Evolutionary conservation across 2,329 filamentous ascomycete species (phyloP), one percentile per base, ranked within the genome.

Genomic region (Parascedosporium putredinis): DNA sequence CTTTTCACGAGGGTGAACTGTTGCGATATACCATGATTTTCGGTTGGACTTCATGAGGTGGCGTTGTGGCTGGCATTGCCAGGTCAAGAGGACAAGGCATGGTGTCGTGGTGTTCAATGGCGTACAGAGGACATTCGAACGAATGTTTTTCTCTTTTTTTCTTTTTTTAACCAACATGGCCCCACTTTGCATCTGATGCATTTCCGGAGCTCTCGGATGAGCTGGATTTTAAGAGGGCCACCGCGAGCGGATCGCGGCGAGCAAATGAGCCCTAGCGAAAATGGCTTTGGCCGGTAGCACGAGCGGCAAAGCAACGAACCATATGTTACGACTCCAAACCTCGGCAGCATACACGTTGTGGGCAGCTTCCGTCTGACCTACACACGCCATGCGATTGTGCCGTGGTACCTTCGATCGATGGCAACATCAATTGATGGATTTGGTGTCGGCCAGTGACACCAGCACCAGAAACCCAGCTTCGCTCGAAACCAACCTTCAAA

Each of bases 1-100:
- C 12, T 20, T 42, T 42, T 42, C 20, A 42, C 38, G 38, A 42
- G 16, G 38, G 20, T 22, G 20, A 18, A 42, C 38, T 42, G 38
- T 42, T 42, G 16, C 38, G 18, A 20, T 42, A 42, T 42, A 14
- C 38, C 38, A 42, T 10, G 38, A 42, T 42, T 42, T 42, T 42
- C 38, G 38, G 38, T 20, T 42, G 38, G 38, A 42, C 38, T 42
- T 42, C 20, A 2, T 42, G 38, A 42, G 38, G 38, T 24, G 38
- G 38, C 38, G 38, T 42, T 42, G 38, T 20, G 38, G 38, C 38
- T 24, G 38, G 38, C 23, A 42, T 42, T 42, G 38, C 38, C 38
- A 42, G 20, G 38, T 42, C 38, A 42, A 42, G 38, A 42, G 23
- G 38, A 42, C 23, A 42, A 31, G 38, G 38, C 38, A 42, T 12